Evolutionary conservation across 2,329 filamentous ascomycete genomes (phyloP).

Genomic region (Rhinocladiella similis): DNA sequence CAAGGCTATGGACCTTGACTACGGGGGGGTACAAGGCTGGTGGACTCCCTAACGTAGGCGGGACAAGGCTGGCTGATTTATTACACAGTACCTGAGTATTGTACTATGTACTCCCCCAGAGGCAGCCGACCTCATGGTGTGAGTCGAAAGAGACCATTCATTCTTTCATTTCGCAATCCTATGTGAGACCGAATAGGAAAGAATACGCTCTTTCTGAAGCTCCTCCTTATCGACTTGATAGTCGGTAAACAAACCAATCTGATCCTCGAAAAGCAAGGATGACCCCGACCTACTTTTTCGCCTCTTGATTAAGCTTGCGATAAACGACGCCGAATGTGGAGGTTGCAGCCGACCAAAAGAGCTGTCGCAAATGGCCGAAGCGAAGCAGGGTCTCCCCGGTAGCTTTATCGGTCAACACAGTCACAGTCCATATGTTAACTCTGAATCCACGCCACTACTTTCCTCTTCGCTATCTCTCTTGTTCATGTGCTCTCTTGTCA

Average conservation of each 20-base stretch:
- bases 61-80: not conserved
- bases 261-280: too few species aligned
- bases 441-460: not conserved
- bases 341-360: slow-evolving; percentile 5
- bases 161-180: too few species aligned
- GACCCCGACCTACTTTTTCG: not conserved
- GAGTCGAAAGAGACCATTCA: too few species aligned
- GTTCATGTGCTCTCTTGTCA: not conserved
- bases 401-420: slow-evolving; percentile 10
- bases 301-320: not conserved
- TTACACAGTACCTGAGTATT: too few species aligned
- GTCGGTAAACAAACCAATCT: too few species aligned
- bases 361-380: slow-evolving; percentile 5
- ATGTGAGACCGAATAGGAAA: too few species aligned
- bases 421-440: not conserved
- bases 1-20: not conserved
- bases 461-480: not conserved
- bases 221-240: too few species aligned
- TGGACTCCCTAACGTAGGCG: not conserved
- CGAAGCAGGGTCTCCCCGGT: not conserved
- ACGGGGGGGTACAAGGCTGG: too few species aligned
- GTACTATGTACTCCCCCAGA: too few species aligned
- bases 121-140: too few species aligned
- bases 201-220: too few species aligned
- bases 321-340: slow-evolving; percentile 4